Base-by-base conservation (phyloP, 2,329 filamentous ascomycete species). In the Penicillium glabrum region DNA sequence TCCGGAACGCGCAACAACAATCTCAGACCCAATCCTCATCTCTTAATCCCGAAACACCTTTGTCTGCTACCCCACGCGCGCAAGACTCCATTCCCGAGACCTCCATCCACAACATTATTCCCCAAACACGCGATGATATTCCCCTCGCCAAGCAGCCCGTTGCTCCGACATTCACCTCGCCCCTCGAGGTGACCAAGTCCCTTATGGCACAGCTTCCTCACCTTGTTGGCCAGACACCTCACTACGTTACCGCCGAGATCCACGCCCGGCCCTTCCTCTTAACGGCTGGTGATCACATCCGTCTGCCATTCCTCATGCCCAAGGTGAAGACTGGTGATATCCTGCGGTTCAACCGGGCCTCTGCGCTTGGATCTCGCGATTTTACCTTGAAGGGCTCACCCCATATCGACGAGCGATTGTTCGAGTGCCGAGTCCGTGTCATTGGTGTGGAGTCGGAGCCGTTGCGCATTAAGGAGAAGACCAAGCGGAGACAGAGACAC, bases 311-410 rank as follows among this genome's bases (percentile, higher is more conserved):
- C 79, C 83, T 84, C 67, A 91, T 95, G 86, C 85, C 87, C 3
- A 86, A 84, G 26, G 89, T 91, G 5, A 77, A 82, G 8, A 88
- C 92, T 1, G 95, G 95, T 29, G 93, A 98, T 72, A 80, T 96
- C 37, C 82, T 99, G 58, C 89, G 93, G 7, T 83, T 99, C 56
- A 93, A 96, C 78, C 88, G 92, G 54, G 95, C 92, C 24, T 88
- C 86, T 41, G 81, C 88, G 53, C 78, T 99, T 45, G 95, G 95
- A 27, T 93, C 88, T 64, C 84, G 95, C 61, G 93, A 98, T 74
- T 96, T 90, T 77, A 97, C 93, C 5, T 81, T 98, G 61, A 90
- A 92, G 74, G 90, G 90, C 5, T 79, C 83, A 5, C 86, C 89
- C n/a, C 93, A 89, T 71, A 78, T 98, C 60, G 92, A 97, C 72